Conservation (phyloP, 1,284 basidiomycete genomes). For the Pascua guehoae region DNA sequence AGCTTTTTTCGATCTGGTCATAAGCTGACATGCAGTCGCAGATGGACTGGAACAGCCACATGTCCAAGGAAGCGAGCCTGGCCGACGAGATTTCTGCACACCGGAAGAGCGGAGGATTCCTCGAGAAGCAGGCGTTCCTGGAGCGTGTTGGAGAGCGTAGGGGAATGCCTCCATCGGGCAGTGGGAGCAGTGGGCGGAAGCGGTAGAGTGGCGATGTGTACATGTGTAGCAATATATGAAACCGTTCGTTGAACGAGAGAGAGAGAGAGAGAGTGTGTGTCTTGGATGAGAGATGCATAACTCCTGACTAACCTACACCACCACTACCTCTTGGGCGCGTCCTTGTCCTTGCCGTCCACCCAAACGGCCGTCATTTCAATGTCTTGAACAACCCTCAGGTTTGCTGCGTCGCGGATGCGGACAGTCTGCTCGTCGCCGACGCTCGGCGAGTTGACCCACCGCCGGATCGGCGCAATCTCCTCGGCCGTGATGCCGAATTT, state of each 20-base stretch:
- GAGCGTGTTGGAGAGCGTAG: conserved; percentile 41
- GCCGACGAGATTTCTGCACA: conserved; percentile 41
- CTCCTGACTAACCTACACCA: neutral
- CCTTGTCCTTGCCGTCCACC: conserved; percentile 15
- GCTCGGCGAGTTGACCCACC: conserved; percentile 68
- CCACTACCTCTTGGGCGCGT: conserved; percentile 4
- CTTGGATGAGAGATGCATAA: conserved; percentile 4
- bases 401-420: neutral
- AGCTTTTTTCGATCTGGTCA: conserved; percentile 2
- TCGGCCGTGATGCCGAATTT: conserved; percentile 60
- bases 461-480: conserved; percentile 58
- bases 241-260: neutral
- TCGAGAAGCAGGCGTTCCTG: conserved; percentile 45
- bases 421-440: conserved; percentile 55
- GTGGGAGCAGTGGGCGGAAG: too few relatives aligned
- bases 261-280: too few relatives aligned
- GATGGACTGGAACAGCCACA: conserved; percentile 47
- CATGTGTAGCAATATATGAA: neutral
- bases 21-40: conserved; percentile 33
- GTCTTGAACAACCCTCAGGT: conserved; percentile 7
- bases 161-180: neutral
- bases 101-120: conserved; percentile 38
- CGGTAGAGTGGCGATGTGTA: neutral
- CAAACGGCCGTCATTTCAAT: conserved; percentile 52
- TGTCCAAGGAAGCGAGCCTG: conserved; percentile 21